Conservation (phyloP, 2,329 filamentous ascomycete genomes). For the Endocalyx cinctus region DNA sequence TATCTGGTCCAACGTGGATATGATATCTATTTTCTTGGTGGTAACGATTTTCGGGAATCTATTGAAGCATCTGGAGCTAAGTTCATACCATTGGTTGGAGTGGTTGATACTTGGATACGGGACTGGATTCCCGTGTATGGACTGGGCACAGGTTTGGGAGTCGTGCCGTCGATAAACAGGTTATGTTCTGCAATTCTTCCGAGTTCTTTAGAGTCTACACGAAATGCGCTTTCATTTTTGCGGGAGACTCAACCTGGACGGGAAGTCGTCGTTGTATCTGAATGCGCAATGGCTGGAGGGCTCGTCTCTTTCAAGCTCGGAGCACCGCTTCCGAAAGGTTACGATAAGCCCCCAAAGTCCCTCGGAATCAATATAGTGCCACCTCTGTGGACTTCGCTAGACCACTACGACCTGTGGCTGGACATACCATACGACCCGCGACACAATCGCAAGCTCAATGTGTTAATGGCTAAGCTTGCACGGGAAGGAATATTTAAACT, state of each 20-base stretch:
- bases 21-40: constrained; percentile 6
- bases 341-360: constrained; percentile 4
- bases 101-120: constrained; percentile 3
- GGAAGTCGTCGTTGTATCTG: constrained; percentile 7
- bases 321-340: constrained; percentile 7
- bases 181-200: constrained; percentile 2
- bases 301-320: constrained; percentile 6
- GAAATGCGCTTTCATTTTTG: constrained; percentile 3
- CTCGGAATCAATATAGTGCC: constrained; percentile 8
- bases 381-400: constrained; percentile 7
- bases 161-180: constrained; percentile 3
- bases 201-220: constrained; percentile 5
- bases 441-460: constrained; percentile 4
- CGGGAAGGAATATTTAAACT: constrained; percentile 7
- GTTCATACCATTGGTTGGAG: constrained; percentile 6
- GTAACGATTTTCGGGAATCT: constrained; percentile 2
- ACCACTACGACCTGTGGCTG: constrained; percentile 5
- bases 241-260: constrained; percentile 5
- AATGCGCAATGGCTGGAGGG: constrained; percentile 2
- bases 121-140: constrained; percentile 4
- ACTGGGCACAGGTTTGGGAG: constrained; percentile 2
- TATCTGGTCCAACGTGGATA: constrained; percentile 5
- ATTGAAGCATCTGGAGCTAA: constrained; percentile 7
- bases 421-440: constrained; percentile 6
- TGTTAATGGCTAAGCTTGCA: constrained; percentile 6